Evolutionary conservation across 768 basidiomycete genomes (phyloP).

Genomic region (Podaxis sp.): DNA sequence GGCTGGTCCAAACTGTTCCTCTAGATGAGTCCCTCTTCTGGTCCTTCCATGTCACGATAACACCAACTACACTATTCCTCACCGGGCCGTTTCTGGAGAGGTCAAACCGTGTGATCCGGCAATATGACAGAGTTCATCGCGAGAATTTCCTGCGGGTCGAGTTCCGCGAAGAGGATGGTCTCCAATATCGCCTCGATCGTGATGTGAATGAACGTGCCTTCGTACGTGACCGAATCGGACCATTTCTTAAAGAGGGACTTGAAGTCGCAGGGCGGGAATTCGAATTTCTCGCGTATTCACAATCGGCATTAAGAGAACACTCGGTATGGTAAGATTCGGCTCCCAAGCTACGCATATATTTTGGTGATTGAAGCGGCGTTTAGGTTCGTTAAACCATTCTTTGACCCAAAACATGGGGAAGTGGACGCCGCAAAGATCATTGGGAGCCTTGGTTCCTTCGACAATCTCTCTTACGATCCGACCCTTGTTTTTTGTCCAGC

Average conservation of each 20-base stretch:
- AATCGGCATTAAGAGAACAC: slow-evolving; percentile 63
- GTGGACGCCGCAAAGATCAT: slow-evolving; percentile 49
- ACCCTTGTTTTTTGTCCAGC: slow-evolving; percentile 54
- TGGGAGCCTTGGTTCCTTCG: slow-evolving; percentile 46
- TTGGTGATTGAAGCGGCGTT: not conserved
- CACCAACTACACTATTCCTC: slow-evolving; percentile 50
- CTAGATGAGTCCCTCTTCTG: slow-evolving; percentile 24
- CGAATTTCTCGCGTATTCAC: slow-evolving; percentile 65
- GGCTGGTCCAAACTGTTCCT: slow-evolving; percentile 20
- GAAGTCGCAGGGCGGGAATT: slow-evolving; percentile 50
- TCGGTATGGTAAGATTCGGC: slow-evolving; percentile 40
- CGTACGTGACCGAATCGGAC: slow-evolving; percentile 41
- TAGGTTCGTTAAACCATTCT: slow-evolving; percentile 62
- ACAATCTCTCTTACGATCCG: slow-evolving; percentile 37
- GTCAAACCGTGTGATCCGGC: slow-evolving; percentile 58
- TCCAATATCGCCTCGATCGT: slow-evolving; percentile 51
- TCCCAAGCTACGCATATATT: not conserved
- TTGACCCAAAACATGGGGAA: slow-evolving; percentile 20
- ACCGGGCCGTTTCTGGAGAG: slow-evolving; percentile 55
- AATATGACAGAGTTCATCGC: slow-evolving; percentile 38
- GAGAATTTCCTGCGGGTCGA: slow-evolving; percentile 59
- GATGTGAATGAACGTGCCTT: slow-evolving; percentile 51
- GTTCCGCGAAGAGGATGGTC: slow-evolving; percentile 54
- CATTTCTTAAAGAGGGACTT: slow-evolving; percentile 39
- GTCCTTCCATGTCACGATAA: slow-evolving; percentile 30